phyloP scores from a whole-genome alignment of 2,329 filamentous ascomycete genomes.

The Teratosphaeria destructans region DNA sequence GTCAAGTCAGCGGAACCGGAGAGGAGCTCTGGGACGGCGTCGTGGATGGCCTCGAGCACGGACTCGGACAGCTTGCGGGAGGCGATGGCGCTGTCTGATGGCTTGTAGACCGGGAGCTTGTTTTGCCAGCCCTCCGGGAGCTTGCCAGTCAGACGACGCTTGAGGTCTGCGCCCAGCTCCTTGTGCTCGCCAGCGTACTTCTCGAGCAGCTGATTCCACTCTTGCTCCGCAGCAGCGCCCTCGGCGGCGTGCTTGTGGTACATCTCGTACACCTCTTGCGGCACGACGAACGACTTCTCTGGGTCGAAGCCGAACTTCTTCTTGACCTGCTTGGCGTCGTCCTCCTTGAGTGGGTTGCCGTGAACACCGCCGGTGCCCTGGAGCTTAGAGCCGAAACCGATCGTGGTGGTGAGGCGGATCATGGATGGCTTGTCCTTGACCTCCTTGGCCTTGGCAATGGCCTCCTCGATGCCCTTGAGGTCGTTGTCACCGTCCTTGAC shows the following conservation, averaged over 20 bases:
- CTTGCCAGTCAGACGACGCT: conserved; percentile 67
- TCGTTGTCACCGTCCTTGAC: conserved; percentile 85
- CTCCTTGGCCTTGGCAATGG: conserved; percentile 72
- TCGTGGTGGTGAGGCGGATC: conserved; percentile 95
- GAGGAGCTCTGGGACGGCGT: conserved; percentile 74
- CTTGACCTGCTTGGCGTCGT: conserved; percentile 92
- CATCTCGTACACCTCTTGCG: conserved; percentile 85
- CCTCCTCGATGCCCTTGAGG: conserved; percentile 75
- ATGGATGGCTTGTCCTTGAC: conserved; percentile 94
- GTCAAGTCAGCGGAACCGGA: conserved; percentile 97
- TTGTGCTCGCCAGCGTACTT: conserved; percentile 75
- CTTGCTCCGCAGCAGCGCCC: conserved; percentile 79
- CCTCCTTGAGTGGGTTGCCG: conserved; percentile 88
- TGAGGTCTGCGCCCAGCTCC: conserved; percentile 68
- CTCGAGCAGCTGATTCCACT: conserved; percentile 89
- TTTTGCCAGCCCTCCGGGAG: conserved; percentile 97
- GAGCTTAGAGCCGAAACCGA: conserved; percentile 87
- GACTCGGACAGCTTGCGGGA: conserved; percentile 95
- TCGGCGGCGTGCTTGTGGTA: conserved; percentile 77
- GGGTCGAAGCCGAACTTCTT: conserved; percentile 92
- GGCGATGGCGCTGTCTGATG: conserved; percentile 71
- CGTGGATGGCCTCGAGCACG: conserved; percentile 80
- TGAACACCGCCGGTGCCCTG: conserved; percentile 93
- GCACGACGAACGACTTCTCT: conserved; percentile 82
- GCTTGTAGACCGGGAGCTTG: conserved; percentile 80